Percentiles rank a stretch among this genome's conserved stretches.
phyloP scores from a whole-genome alignment of 2,329 filamentous ascomycete species.

The Nigrospora osmanthi region DNA sequence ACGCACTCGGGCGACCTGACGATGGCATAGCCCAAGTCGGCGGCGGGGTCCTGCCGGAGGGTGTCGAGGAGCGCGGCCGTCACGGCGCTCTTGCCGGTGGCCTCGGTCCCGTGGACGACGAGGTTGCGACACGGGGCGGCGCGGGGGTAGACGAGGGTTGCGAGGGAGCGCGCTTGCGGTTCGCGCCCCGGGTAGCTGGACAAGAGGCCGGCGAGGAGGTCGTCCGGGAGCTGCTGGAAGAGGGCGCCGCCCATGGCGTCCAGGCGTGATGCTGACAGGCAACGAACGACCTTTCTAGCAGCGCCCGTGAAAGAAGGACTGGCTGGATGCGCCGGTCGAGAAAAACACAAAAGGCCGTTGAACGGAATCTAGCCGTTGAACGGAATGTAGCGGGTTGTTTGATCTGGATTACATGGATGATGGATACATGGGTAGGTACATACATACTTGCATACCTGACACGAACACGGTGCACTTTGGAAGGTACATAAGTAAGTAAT shows the following conservation, averaged over 20 bases:
- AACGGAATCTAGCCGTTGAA: too few relatives aligned
- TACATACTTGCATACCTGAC: too few relatives aligned
- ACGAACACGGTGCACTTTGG: too few relatives aligned
- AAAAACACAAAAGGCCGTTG: too few relatives aligned
- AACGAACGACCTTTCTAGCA: too few relatives aligned
- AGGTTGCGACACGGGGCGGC: conserved; percentile 67
- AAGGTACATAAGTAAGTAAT: too few relatives aligned
- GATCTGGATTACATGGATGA: too few relatives aligned
- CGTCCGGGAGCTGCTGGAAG: conserved; percentile 44
- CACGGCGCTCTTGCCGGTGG: conserved; percentile 78
- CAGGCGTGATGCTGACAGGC: neutral
- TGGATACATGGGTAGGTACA: too few relatives aligned
- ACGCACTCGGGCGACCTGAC: conserved; percentile 70
- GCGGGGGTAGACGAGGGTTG: conserved; percentile 51
- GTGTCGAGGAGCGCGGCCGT: conserved; percentile 51
- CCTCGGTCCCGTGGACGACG: conserved; percentile 75
- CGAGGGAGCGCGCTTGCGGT: conserved; percentile 49
- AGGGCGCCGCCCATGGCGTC: conserved; percentile 20
- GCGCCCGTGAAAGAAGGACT: too few relatives aligned
- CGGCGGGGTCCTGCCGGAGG: conserved; percentile 36
- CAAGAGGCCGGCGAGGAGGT: conserved; percentile 36
- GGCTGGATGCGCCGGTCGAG: too few relatives aligned
- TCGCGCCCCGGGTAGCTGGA: conserved; percentile 49
- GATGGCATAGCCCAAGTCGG: conserved; percentile 48
- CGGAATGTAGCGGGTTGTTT: too few relatives aligned